Evolutionary conservation across 495 filamentous ascomycete genomes (phyloP), one percentile per base, ranked within the genome.

Genomic region (Bathelium albidoporum): DNA sequence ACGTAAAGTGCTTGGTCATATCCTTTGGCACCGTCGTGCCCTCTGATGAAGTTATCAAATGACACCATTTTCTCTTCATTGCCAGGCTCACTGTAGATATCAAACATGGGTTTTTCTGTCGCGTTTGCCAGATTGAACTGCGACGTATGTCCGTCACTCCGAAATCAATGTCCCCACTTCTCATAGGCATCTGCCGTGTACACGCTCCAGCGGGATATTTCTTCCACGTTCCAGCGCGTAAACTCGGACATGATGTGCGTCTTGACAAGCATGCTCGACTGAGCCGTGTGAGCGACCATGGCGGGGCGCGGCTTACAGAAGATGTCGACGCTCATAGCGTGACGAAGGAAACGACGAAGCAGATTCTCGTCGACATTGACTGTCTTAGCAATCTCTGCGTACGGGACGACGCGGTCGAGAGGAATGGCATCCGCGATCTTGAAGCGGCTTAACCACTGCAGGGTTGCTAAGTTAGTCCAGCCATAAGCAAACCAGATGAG

Each of bases 281-380:
- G 58, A 18, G 79, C 76, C 29, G 81, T 83, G 70, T 86, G 84
- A 3, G 74, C 77, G 58, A 87, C 77, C 5, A 77, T 62, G 1
- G 77, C 79, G 0, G 78, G 78, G 20, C 62, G 61, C 2, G 79
- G 77, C 60, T 86, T 83, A 20, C 72, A 68, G 75, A 87, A 87
- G 62, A 85, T 79, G 18, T 74, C 74, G 62, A 81, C 79, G 59
- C 77, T 81, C 71, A 85, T 84, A 44, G 78, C 81, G 61, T 82
- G 74, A 4, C 82, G 81, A n/a, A 85, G 68, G 29, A 83, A 63
- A 28, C 82, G 78, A 34, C 77, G 73, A 18, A 84, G 63, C 20
- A 59, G 5, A 7, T 16, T 31, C 58, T 59, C 60, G 26, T 52
- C 32, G 52, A 61, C 24, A 22, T n/a, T 39, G 9, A 52, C 59